Base-by-base conservation (phyloP, 2,329 filamentous ascomycete genomes). In the Epichloe festucae region DNA sequence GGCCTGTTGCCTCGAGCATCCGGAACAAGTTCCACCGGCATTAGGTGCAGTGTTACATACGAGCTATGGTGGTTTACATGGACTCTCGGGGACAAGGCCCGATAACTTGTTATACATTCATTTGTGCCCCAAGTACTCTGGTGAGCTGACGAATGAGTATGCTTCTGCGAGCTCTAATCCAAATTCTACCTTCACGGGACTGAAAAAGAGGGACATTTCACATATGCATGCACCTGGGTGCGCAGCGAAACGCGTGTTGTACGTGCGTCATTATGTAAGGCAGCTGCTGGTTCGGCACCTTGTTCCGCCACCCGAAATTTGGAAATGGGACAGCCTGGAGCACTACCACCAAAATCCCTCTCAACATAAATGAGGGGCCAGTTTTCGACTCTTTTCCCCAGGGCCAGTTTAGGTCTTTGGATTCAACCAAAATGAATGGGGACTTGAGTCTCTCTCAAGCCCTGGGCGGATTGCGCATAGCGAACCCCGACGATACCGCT, bases 381-480 rank as follows among this genome's bases (percentile, higher is more conserved):
- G 38, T 50, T 51, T 35, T 46, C 36, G 27, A 45, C 43, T 49
- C 27, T 57, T 56, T 56, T 58, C 55, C 56, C 58, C 56, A 63
- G 55, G 54, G 56, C 55, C 57, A 57, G 48, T 49, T 50, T 50
- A 50, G 56, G 43, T 46, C 54, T 55, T 58, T 61, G 56, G 52
- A 58, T 57, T 42, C 56, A 58, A 54, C 41, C 62, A 76, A 65
- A 68, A 96, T 96, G 89, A 88, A 89, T 73, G 88, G 87, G 70
- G 89, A 95, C 74, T 73, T 95, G 67, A 95, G 87, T 70, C 81
- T 97, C 59, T 93, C 89, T 65, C 87, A 90, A 73, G 88, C 89
- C 64, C 78, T 97, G 63, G 93, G 93, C 64, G 91, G 91, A 63
- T 76, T 98, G 69, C 88, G 91, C 67, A 97, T 98, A 68, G 91